Conservation (phyloP, 2,329 filamentous ascomycete species). For the Colletotrichum sp. region DNA sequence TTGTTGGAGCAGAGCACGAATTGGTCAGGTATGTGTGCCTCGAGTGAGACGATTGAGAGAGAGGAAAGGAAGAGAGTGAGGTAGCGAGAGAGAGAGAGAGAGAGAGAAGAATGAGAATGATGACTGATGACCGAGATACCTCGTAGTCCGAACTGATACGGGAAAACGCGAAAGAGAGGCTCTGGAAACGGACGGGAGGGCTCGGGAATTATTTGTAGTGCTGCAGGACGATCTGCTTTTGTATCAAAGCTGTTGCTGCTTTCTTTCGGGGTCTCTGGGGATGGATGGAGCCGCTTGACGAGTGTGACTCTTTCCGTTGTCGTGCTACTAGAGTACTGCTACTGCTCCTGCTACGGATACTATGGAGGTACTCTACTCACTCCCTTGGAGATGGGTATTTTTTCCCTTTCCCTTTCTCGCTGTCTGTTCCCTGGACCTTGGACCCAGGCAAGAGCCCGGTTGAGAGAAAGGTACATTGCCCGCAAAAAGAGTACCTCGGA, state of each 20-base stretch:
- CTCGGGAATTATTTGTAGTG: constrained; percentile 10
- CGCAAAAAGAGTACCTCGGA: constrained; percentile 3
- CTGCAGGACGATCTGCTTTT: neutral
- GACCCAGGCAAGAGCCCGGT: neutral
- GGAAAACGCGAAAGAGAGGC: neutral
- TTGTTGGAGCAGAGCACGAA: neutral
- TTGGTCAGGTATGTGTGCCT: neutral
- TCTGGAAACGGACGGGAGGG: neutral
- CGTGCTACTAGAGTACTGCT: neutral
- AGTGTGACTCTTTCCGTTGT: constrained; percentile 25
- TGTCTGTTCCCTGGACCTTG: neutral
- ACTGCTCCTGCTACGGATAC: neutral
- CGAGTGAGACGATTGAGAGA: neutral
- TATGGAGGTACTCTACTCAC: neutral
- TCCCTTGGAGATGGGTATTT: constrained; percentile 3
- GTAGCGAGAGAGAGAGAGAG: neutral
- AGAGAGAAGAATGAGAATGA: neutral
- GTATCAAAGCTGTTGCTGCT: neutral
- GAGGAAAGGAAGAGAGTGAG: neutral
- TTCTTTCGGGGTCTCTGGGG: neutral
- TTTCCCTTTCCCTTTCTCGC: neutral
- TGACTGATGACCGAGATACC: neutral
- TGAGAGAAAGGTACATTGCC: neutral
- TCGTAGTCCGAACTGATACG: neutral
- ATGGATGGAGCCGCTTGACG: constrained; percentile 8